Evolutionary conservation across 345 rosid genomes (phyloP).

Genomic region (Syzygium aqueum): DNA sequence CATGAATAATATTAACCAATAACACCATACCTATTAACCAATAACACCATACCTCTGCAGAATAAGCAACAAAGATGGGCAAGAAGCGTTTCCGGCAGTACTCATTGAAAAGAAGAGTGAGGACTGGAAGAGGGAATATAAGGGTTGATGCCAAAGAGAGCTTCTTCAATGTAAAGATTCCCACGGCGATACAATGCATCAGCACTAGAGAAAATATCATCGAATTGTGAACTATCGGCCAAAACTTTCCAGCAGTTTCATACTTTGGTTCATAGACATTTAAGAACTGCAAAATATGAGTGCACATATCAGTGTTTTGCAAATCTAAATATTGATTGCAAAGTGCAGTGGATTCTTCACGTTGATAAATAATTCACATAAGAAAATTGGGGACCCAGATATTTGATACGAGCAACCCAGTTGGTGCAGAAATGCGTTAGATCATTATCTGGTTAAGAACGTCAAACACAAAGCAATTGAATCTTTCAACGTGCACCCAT

Average conservation of each 20-base stretch:
- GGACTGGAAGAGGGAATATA: conserved; percentile 63
- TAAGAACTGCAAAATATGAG: conserved; percentile 51
- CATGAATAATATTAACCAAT: not conserved
- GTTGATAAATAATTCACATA: not conserved
- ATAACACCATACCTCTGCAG: conserved; percentile 63
- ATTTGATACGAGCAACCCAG: not conserved
- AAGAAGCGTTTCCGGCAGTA: conserved; percentile 95
- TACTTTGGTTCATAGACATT: conserved; percentile 80
- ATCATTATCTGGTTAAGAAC: not conserved
- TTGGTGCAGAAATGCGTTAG: not conserved
- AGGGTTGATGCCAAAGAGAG: conserved; percentile 62
- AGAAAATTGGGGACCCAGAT: not conserved
- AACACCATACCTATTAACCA: conserved; percentile 29
- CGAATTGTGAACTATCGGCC: conserved; percentile 93
- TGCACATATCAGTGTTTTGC: not conserved
- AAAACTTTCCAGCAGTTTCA: conserved; percentile 87
- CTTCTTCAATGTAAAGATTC: conserved; percentile 72
- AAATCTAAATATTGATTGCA: not conserved
- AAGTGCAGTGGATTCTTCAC: not conserved
- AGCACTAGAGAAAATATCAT: conserved; percentile 83
- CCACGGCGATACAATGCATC: conserved; percentile 89
- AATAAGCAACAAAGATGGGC: conserved; percentile 62
- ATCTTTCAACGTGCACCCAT: not conserved
- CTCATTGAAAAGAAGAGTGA: conserved; percentile 89
- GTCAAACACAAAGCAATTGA: not conserved